Conservation (phyloP, 2,329 filamentous ascomycete species). For the Tolypocladium cylindrosporum region DNA sequence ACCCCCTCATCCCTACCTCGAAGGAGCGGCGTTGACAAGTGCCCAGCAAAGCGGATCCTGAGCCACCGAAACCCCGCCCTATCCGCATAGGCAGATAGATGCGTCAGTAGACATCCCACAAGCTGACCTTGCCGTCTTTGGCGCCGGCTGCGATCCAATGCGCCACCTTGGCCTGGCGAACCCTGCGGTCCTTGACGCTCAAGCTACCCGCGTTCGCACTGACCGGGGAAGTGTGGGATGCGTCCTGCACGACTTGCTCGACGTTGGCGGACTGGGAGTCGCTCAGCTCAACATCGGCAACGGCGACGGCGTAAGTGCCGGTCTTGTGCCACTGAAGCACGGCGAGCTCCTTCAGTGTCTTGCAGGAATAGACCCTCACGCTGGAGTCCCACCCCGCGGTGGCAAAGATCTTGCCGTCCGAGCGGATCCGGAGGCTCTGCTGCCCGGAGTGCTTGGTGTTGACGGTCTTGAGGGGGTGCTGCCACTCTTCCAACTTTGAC, state of each 20-base stretch:
- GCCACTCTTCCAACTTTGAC: conserved; percentile 17
- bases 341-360: conserved; percentile 76
- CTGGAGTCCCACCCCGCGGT: conserved; percentile 89
- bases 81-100: neutral
- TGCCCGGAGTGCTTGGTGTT: conserved; percentile 88
- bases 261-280: neutral
- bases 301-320: conserved; percentile 73
- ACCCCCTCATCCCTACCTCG: neutral
- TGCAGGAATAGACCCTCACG: conserved; percentile 70
- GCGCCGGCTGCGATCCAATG: conserved; percentile 88
- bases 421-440: conserved; percentile 67
- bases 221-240: neutral
- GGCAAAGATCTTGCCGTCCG: conserved; percentile 73
- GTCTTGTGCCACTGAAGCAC: conserved; percentile 91
- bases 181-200: conserved; percentile 51
- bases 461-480: conserved; percentile 45
- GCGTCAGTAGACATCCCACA: conserved; percentile 83
- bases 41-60: neutral
- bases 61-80: neutral
- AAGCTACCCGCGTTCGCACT: neutral
- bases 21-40: neutral
- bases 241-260: neutral
- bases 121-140: conserved; percentile 89
- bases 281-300: conserved; percentile 38
- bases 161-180: conserved; percentile 53